Percentiles rank a stretch among this genome's conserved stretches.
Evolutionary conservation across 306 rosid genomes (phyloP).

Genomic region (Rubus idaeus): DNA sequence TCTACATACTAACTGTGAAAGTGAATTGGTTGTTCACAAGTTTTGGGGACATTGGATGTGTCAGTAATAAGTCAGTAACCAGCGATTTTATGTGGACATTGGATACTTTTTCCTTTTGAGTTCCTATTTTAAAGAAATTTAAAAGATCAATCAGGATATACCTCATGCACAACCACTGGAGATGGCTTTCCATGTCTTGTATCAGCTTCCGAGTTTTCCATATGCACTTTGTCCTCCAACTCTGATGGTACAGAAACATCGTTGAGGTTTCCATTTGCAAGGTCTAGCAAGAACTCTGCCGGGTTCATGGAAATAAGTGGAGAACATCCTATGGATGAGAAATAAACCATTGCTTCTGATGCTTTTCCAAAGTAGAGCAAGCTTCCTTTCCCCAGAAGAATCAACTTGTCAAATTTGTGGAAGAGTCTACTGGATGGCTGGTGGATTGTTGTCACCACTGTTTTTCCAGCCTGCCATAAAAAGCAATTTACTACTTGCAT

Average conservation of each 20-base stretch:
- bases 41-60: not conserved
- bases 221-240: constrained; percentile 77
- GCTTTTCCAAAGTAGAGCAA: constrained; percentile 95
- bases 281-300: constrained; percentile 93
- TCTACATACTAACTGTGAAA: not conserved
- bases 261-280: constrained; percentile 83
- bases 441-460: constrained; percentile 95
- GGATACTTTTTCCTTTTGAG: not conserved
- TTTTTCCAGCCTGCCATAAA: constrained; percentile 78
- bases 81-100: not conserved
- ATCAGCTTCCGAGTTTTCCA: constrained; percentile 56
- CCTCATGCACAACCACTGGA: constrained; percentile 89
- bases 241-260: constrained; percentile 94
- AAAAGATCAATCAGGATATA: constrained; percentile 23
- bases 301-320: constrained; percentile 97
- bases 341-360: constrained; percentile 72
- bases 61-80: not conserved
- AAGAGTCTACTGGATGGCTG: constrained; percentile 97
- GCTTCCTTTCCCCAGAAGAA: constrained; percentile 95
- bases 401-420: constrained; percentile 92
- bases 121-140: not conserved
- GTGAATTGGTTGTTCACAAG: not conserved
- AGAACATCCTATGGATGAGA: constrained; percentile 82
- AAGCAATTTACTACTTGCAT: not conserved
- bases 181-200: constrained; percentile 65